Conservation (phyloP, 1,139 yeast genomes). For the Keqinozyma sinolaborantium region DNA sequence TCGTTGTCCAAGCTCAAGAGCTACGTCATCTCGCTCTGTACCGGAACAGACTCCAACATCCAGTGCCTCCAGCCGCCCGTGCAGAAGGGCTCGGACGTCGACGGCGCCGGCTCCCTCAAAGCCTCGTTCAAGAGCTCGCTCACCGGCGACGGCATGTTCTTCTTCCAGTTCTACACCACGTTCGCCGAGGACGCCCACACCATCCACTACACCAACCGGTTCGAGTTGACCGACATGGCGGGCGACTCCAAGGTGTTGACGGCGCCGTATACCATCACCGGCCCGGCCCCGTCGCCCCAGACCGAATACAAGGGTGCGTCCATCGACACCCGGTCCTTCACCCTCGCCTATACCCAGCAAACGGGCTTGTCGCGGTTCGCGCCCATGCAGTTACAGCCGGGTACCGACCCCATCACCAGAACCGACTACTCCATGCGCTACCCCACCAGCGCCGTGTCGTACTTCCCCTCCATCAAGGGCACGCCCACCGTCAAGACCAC, state of each 20-base stretch:
- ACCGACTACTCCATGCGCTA: constrained; percentile 59
- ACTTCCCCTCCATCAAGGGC: constrained; percentile 39
- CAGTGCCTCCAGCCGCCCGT: constrained; percentile 37
- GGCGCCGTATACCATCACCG: constrained; percentile 14
- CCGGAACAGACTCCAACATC: constrained; percentile 57
- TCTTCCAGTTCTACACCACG: constrained; percentile 56
- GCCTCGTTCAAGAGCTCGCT: constrained; percentile 38
- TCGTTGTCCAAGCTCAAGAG: constrained; percentile 37
- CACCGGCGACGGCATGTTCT: constrained; percentile 65
- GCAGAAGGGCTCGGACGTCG: constrained; percentile 17
- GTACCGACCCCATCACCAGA: constrained; percentile 62
- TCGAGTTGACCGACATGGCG: constrained; percentile 64
- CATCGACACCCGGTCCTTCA: constrained; percentile 29
- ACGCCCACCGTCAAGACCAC: constrained; percentile 57
- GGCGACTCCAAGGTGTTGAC: constrained; percentile 45
- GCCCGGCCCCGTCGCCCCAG: constrained; percentile 25
- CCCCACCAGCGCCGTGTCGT: constrained; percentile 65
- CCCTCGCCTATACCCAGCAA: constrained; percentile 66
- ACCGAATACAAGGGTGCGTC: constrained; percentile 25
- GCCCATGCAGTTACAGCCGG: constrained; percentile 87
- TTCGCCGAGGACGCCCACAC: constrained; percentile 46
- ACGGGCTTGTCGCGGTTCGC: constrained; percentile 76
- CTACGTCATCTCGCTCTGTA: constrained; percentile 59
- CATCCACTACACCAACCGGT: constrained; percentile 71
- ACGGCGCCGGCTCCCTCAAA: constrained; percentile 24